Evolutionary conservation across 768 basidiomycete species (phyloP).

Genomic region (Cubamyces lactineus): DNA sequence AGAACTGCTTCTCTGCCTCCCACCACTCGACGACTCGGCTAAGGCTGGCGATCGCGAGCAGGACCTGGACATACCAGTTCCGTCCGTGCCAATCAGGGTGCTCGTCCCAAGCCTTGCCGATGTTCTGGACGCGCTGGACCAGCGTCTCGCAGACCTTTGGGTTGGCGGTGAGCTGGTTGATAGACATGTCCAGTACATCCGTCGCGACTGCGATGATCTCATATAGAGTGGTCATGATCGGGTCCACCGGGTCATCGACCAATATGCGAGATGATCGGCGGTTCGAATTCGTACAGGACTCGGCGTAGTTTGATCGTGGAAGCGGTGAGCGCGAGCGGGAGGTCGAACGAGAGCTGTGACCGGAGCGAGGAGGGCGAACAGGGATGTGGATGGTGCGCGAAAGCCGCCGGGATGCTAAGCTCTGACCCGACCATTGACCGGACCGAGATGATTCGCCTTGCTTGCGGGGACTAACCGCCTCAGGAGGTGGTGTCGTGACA

Average conservation of each 20-base stretch:
- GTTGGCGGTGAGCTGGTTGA: slow-evolving; percentile 81
- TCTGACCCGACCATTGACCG: slow-evolving; percentile 57
- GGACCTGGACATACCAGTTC: slow-evolving; percentile 97
- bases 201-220: slow-evolving; percentile 92
- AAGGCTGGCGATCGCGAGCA: slow-evolving; percentile 93
- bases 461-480: slow-evolving; percentile 68
- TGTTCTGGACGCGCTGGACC: slow-evolving; percentile 87
- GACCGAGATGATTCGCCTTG: slow-evolving; percentile 48
- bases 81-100: slow-evolving; percentile 98
- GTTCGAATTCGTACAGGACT: slow-evolving; percentile 66
- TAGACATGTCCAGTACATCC: slow-evolving; percentile 89
- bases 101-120: slow-evolving; percentile 96
- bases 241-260: slow-evolving; percentile 84
- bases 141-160: slow-evolving; percentile 85
- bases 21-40: slow-evolving; percentile 99
- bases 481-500: slow-evolving; percentile 55
- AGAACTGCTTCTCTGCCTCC: slow-evolving; percentile 99
- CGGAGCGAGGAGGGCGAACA: slow-evolving; percentile 65
- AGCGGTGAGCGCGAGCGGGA: slow-evolving; percentile 94
- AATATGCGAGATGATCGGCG: slow-evolving; percentile 82
- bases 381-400: slow-evolving; percentile 85
- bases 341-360: slow-evolving; percentile 88
- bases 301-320: slow-evolving; percentile 69
- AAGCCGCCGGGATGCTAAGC: slow-evolving; percentile 69
- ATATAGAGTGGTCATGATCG: slow-evolving; percentile 88